A percentile compares a stretch with the other conserved stretches of the same genome.
Conservation (phyloP, 495 filamentous ascomycete genomes). For the Xylaria longipes region DNA sequence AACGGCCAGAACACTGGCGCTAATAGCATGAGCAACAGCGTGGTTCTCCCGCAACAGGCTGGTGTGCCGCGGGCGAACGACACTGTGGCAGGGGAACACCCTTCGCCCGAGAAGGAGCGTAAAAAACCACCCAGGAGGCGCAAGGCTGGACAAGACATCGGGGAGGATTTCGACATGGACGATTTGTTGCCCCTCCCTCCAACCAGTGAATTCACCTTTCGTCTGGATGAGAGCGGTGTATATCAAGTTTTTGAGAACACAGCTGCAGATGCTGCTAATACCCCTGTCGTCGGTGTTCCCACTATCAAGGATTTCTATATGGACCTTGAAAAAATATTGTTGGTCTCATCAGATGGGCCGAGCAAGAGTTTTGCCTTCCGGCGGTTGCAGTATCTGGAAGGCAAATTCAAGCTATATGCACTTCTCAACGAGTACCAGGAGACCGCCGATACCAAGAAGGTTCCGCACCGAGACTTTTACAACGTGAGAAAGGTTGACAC, state of each 20-base stretch:
- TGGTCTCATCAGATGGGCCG: conserved; percentile 89
- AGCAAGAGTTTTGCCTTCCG: conserved; percentile 97
- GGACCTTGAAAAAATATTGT: conserved; percentile 85
- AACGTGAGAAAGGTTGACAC: conserved; percentile 99
- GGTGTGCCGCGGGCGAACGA: conserved; percentile 25
- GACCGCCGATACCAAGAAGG: conserved; percentile 95
- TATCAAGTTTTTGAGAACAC: conserved; percentile 87
- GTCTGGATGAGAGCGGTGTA: conserved; percentile 81
- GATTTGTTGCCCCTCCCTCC: conserved; percentile 76
- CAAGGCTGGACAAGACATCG: conserved; percentile 90
- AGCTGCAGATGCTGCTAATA: conserved; percentile 62
- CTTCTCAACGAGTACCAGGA: conserved; percentile 97
- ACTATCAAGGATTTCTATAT: conserved; percentile 93
- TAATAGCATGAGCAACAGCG: conserved; percentile 64
- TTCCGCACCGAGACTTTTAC: conserved; percentile 98
- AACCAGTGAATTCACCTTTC: conserved; percentile 71
- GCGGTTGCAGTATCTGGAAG: conserved; percentile 91
- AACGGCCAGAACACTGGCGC: conserved; percentile 46
- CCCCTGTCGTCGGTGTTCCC: conserved; percentile 79
- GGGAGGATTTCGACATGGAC: conserved; percentile 85
- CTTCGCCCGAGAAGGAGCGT: conserved; percentile 30
- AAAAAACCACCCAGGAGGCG: conserved; percentile 60
- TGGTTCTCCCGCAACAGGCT: conserved; percentile 49
- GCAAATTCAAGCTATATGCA: conserved; percentile 92
- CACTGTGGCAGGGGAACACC: neutral